phyloP scores from a whole-genome alignment of 23 red algal species.

The Agarophyton chilense region DNA sequence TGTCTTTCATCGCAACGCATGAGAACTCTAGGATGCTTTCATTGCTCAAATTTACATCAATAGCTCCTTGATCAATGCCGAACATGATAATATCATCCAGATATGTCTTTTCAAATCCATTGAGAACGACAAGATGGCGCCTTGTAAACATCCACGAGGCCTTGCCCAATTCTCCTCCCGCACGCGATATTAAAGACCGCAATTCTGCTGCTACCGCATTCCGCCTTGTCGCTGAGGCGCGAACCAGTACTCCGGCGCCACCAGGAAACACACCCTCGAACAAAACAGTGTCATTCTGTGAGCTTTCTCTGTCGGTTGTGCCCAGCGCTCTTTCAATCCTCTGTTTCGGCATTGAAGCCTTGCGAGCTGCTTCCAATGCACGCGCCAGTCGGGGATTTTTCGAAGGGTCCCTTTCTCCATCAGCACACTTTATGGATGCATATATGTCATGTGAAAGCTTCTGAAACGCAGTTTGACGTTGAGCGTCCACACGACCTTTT shows the following conservation, averaged over 20 bases:
- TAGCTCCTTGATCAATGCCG: constrained; percentile 48
- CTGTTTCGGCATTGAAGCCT: constrained; percentile 60
- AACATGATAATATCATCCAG: constrained; percentile 42
- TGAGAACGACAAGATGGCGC: constrained; percentile 24
- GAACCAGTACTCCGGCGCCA: constrained; percentile 15
- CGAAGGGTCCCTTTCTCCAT: constrained; percentile 39
- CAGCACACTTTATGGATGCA: constrained; percentile 32
- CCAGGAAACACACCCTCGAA: constrained; percentile 43
- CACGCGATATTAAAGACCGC: constrained; percentile 30
- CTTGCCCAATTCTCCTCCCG: constrained; percentile 42
- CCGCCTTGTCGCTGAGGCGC: neutral
- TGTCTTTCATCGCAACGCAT: neutral
- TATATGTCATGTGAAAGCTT: constrained; percentile 53
- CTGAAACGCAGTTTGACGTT: constrained; percentile 30
- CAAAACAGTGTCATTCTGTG: constrained; percentile 1
- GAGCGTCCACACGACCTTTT: constrained; percentile 68
- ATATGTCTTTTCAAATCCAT: neutral
- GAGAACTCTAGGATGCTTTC: constrained; percentile 24
- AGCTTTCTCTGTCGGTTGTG: neutral
- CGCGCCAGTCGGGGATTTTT: constrained; percentile 58
- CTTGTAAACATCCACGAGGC: constrained; percentile 34
- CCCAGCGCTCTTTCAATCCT: constrained; percentile 39
- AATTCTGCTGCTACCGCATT: constrained; percentile 55
- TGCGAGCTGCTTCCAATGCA: constrained; percentile 59
- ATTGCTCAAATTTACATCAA: constrained; percentile 16